Conservation (phyloP, 306 rosid species). For the Ceratonia siliqua region DNA sequence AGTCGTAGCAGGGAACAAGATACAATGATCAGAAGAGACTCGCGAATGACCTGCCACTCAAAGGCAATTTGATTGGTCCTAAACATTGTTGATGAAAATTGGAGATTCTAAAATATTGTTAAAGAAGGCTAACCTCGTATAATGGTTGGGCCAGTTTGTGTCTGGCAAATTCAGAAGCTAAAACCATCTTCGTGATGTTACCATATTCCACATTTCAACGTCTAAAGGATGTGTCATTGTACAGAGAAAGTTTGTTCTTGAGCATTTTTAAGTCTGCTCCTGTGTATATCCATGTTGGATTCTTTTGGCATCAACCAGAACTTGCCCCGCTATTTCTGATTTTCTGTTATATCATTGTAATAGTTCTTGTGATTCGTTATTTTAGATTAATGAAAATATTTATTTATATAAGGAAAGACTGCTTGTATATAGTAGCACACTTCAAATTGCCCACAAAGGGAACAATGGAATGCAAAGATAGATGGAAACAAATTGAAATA, state of each 20-base stretch:
- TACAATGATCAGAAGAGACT: background rate
- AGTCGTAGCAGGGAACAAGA: background rate
- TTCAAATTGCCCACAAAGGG: background rate
- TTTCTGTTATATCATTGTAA: background rate
- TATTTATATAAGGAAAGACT: too few relatives aligned
- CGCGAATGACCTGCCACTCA: background rate
- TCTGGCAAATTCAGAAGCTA: constrained; percentile 15
- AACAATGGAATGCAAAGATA: background rate
- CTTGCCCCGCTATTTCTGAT: constrained; percentile 4
- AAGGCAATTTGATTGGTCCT: background rate
- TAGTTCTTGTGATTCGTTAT: background rate
- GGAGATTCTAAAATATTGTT: background rate
- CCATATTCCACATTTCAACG: constrained; percentile 19
- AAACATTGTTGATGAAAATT: background rate
- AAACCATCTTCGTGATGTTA: background rate
- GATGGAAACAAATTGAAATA: background rate
- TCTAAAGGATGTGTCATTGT: constrained; percentile 21
- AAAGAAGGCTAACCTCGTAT: constrained; percentile 1
- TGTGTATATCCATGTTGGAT: constrained; percentile 10
- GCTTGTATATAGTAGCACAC: background rate
- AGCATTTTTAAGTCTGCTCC: constrained; percentile 7
- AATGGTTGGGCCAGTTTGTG: background rate
- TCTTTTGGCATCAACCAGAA: constrained; percentile 26
- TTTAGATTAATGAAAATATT: background rate
- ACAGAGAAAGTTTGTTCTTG: constrained; percentile 28